These are phyloP conservation scores for Geotrichum europaeum DNA, from an alignment of 1,139 yeast genomes.

Conservation along the genomic window DNA sequence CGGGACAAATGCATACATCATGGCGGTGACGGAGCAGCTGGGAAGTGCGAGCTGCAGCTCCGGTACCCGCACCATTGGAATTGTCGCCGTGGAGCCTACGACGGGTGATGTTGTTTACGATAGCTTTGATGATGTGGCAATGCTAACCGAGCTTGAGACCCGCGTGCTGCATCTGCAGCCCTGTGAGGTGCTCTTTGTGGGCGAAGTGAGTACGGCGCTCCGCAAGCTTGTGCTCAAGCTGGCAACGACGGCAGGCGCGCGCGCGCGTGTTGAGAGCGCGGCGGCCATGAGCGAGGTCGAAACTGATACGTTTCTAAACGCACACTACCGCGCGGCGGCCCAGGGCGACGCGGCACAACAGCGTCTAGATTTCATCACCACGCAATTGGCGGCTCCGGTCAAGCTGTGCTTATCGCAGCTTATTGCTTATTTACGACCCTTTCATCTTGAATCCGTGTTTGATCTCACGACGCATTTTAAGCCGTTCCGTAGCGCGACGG, in stretches of 20 bases:
- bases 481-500: constrained; percentile 46
- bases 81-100: constrained; percentile 68
- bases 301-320: constrained; percentile 7
- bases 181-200: constrained; percentile 55
- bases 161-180: constrained; percentile 70
- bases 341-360: background rate
- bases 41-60: constrained; percentile 23
- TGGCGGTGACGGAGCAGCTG: background rate
- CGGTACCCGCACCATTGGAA: constrained; percentile 32
- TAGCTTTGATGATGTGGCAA: constrained; percentile 49
- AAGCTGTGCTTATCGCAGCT: constrained; percentile 46
- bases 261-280: constrained; percentile 15
- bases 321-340: background rate
- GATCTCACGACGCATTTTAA: constrained; percentile 46
- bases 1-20: constrained; percentile 21
- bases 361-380: constrained; percentile 8
- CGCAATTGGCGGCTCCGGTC: constrained; percentile 22
- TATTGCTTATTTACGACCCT: constrained; percentile 53
- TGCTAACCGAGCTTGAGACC: constrained; percentile 61
- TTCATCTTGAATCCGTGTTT: constrained; percentile 54
- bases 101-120: constrained; percentile 79
- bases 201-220: constrained; percentile 36
- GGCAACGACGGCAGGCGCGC: background rate
- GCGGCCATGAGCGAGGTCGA: constrained; percentile 21
- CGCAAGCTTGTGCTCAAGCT: constrained; percentile 26